Base-by-base conservation (phyloP, 2,329 filamentous ascomycete genomes). In the Scortechinia acanthostroma region DNA sequence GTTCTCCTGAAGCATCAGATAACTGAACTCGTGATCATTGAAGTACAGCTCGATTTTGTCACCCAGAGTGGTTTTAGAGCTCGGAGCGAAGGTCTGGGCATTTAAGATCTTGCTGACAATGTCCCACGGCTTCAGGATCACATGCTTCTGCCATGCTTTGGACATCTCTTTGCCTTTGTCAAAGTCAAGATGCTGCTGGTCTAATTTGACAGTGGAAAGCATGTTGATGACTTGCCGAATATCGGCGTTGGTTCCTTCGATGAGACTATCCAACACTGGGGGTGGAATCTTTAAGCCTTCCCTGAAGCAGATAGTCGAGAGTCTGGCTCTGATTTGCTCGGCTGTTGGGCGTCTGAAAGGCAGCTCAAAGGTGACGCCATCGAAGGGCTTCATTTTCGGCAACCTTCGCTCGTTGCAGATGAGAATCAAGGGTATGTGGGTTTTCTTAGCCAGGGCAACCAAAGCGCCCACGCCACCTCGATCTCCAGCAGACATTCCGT, bases 211-310 rank as follows among this genome's bases (percentile, higher is more conserved):
- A 1, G 83, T 84, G 1, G 83, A 86, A 30, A 88, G 70, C 84
- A 88, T 88, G 60, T 88, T 88, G 57, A 88, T 83, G 23, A 88
- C 79, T 59, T 88, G 84, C 19, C 84, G 75, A 47, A 88, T 88
- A 60, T 88, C 84, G n/a, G 84, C 78, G 56, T 82, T 75, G 28
- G 77, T 85, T 14, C 84, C 84, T 62, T 87, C 82, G 46, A 88
- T 86, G 28, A 88, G 65, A 40, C 81, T 80, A 56, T 87, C 83
- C 51, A 88, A 70, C 20, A 87, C 83, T 47, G 74, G 74, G 17
- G 73, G 60, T 2, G 82, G 80, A 46, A 88, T 74, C 55, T 83
- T 86, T 48, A 88, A 58, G 15, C 76, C 76, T 64, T 88, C 84
- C 45, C 83, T 74, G 62, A 74, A 86, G 47, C 81, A 83, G 48